phyloP scores from a whole-genome alignment of 306 rosid species.

The Myrica gale region DNA sequence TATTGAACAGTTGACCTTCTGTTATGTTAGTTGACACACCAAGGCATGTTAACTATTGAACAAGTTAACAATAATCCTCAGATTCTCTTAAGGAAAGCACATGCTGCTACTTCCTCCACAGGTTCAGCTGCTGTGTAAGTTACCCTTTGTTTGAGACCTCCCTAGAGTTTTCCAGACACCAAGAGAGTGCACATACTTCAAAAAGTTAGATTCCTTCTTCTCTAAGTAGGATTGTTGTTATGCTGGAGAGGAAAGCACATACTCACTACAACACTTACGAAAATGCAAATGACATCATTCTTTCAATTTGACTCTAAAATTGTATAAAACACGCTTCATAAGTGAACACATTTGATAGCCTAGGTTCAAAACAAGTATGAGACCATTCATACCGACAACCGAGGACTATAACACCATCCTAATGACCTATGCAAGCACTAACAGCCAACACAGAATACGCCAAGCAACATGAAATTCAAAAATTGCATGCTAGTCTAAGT shows the following conservation, averaged over 20 bases:
- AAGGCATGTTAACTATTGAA: conserved; percentile 23
- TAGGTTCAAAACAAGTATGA: neutral
- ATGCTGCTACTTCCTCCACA: conserved; percentile 76
- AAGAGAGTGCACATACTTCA: neutral
- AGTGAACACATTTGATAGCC: neutral
- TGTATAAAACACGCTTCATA: neutral
- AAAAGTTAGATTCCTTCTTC: neutral
- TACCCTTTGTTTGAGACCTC: neutral
- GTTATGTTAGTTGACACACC: conserved; percentile 24
- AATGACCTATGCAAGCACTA: neutral
- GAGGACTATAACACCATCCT: neutral
- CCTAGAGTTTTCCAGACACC: neutral
- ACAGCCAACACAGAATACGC: neutral
- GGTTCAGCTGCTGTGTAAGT: conserved; percentile 96
- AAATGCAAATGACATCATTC: too few species aligned
- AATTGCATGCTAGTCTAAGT: conserved; percentile 1
- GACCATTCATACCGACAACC: neutral
- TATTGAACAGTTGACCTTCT: neutral
- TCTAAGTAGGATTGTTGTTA: conserved; percentile 60
- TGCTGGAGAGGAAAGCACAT: conserved; percentile 81
- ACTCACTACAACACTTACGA: too few species aligned
- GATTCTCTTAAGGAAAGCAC: conserved; percentile 75
- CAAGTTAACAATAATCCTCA: conserved; percentile 86
- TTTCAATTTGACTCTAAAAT: too few species aligned
- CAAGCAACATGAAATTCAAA: neutral